Conservation (phyloP, 768 basidiomycete genomes). For the Mycena polygramma region DNA sequence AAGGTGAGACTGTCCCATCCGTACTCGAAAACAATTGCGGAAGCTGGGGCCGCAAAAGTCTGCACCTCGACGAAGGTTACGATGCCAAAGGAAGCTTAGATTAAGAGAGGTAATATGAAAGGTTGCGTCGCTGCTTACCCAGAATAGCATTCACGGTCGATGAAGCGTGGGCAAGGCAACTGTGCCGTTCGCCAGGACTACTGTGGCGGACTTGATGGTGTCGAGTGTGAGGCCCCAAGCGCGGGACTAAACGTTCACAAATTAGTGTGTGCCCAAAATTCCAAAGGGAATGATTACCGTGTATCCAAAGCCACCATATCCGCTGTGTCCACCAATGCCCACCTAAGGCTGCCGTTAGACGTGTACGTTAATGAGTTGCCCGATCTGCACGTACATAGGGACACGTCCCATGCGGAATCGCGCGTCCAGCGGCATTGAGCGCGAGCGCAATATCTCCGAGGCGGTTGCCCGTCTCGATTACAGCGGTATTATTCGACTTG, state of each 20-base stretch:
- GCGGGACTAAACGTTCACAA: slow-evolving; percentile 41
- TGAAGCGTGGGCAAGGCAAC: slow-evolving; percentile 56
- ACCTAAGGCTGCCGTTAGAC: background rate
- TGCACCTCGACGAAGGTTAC: slow-evolving; percentile 53
- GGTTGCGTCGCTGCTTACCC: slow-evolving; percentile 48
- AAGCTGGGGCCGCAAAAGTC: slow-evolving; percentile 55
- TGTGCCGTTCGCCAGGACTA: slow-evolving; percentile 63
- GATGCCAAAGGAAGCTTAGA: slow-evolving; percentile 49
- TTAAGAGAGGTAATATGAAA: slow-evolving; percentile 1
- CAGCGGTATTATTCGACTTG: slow-evolving; percentile 46
- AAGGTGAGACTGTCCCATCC: slow-evolving; percentile 51
- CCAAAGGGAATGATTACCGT: background rate
- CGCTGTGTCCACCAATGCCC: background rate
- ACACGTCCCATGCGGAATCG: slow-evolving; percentile 66
- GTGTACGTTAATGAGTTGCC: background rate
- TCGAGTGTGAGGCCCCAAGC: slow-evolving; percentile 68
- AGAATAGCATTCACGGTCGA: slow-evolving; percentile 59
- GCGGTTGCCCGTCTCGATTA: slow-evolving; percentile 57
- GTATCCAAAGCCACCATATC: background rate
- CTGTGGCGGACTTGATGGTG: slow-evolving; percentile 53
- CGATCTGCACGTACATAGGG: slow-evolving; percentile 49
- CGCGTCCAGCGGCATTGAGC: slow-evolving; percentile 54
- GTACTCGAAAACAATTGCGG: slow-evolving; percentile 55
- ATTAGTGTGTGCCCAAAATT: background rate
- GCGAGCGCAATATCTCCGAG: slow-evolving; percentile 60